Percentiles rank a stretch among this genome's conserved stretches.
phyloP scores from a whole-genome alignment of 164 flowering plant species.

The Magnolia kwangsiensis region DNA sequence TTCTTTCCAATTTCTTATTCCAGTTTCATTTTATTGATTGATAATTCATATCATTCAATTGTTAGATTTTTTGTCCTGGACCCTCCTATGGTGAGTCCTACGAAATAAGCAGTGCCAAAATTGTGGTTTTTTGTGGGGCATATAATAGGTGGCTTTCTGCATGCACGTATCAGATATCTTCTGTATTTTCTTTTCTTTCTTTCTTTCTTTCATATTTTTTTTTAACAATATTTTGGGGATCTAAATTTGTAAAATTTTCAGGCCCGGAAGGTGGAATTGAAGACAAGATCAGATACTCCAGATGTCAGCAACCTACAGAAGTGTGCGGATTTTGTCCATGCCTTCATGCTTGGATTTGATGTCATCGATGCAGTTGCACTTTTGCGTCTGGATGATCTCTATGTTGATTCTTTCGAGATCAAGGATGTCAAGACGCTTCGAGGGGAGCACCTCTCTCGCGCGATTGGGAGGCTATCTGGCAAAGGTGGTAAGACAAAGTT shows the following conservation, averaged over 20 bases:
- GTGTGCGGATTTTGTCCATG: conserved; percentile 35
- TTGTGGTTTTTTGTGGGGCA: no score
- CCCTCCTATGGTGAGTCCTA: no score
- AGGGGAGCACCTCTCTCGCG: conserved; percentile 38
- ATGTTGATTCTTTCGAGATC: conserved; percentile 36
- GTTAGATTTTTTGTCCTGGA: no score
- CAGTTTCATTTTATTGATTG: neutral
- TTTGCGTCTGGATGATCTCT: conserved; percentile 31
- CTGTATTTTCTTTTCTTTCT: neutral
- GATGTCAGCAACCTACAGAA: conserved; percentile 34
- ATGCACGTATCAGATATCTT: no score
- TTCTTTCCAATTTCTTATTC: no score
- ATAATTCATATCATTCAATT: neutral
- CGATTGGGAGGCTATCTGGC: conserved; percentile 36
- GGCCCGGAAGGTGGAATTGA: conserved; percentile 32
- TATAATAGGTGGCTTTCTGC: no score
- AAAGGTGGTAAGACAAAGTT: conserved; percentile 39
- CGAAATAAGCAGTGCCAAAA: no score
- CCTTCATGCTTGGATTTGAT: conserved; percentile 41
- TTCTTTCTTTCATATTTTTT: no score
- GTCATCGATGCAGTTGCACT: conserved; percentile 29
- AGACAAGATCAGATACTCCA: conserved; percentile 33
- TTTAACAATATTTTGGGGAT: neutral
- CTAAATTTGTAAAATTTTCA: conserved; percentile 6
- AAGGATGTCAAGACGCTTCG: conserved; percentile 36